Evolutionary conservation across 257 asterid genomes (phyloP), one percentile per base, ranked within the genome.

Genomic region (Primulina tabacum): DNA sequence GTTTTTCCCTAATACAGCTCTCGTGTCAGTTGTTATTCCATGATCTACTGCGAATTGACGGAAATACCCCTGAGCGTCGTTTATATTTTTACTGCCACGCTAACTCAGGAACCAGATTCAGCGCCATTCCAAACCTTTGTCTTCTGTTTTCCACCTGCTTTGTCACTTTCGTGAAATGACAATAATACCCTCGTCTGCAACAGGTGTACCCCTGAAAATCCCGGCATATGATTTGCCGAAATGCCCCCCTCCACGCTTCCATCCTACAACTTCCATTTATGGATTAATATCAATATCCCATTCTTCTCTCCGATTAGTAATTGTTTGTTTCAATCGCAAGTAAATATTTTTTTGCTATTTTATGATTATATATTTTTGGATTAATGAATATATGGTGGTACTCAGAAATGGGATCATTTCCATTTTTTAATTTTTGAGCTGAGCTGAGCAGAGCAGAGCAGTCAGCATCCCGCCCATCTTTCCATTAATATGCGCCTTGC

Each of bases 321-420:
- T 63, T 37, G 80, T 80, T 76, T 29, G 64, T 79, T 82, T 78
- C 73, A 78, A 82, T n/a, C 79, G 81, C 74, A 64, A 62, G 76
- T 60, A 56, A 73, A 67, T 75, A 78, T 12, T 33, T 6, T 12
- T 12, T 43, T 43, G 6, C n/a, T 11, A 43, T 0, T 43, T 43
- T 43, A 43, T 43, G 53, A 43, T 4, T 10, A 43, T 4, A 37
- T 37, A 37, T 37, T 37, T 37, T 8, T 12, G 16, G 53, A 43
- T 11, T 43, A 11, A 12, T 12, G 53, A 10, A 43, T 43, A 43
- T 43, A 11, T 43, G 53, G 53, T 43, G 1, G 30, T 68, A 60
- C 63, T 69, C 71, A 70, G 73, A 68, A 82, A 82, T 77, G 68
- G 76, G 72, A 74, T 59, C 71, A 69, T 80, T 65, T 12, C 37